phyloP scores from a whole-genome alignment of 306 rosid species.

The Lupinus albus region DNA sequence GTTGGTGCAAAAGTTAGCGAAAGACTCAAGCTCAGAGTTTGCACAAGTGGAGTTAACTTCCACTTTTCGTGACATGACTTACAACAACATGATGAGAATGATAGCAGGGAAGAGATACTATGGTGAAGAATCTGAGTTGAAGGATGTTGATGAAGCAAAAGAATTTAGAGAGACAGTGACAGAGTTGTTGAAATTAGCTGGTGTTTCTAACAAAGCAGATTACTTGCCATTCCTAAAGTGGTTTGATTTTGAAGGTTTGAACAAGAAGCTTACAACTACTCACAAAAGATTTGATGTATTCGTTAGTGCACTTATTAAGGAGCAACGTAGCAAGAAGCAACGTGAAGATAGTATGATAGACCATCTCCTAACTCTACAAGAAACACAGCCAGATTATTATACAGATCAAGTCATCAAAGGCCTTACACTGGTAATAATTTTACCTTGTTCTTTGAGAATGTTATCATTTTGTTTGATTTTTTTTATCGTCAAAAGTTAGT shows the following conservation, averaged over 20 bases:
- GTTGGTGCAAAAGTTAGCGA: not conserved
- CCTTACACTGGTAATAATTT: not conserved
- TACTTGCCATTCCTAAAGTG: not conserved
- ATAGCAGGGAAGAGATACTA: not conserved
- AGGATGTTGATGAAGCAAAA: not conserved
- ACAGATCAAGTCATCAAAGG: not conserved
- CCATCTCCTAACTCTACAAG: not conserved
- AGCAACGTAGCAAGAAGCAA: not conserved
- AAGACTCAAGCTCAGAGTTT: not conserved
- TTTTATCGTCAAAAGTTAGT: no score
- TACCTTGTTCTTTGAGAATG: no score
- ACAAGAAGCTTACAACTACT: not conserved
- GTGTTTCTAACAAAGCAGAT: not conserved
- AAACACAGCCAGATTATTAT: not conserved
- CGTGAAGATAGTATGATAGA: not conserved
- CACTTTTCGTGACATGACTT: not conserved
- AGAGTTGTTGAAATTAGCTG: not conserved
- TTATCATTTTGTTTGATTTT: not conserved
- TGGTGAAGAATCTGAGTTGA: not conserved
- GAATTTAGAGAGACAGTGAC: not conserved
- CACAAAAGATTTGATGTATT: not conserved
- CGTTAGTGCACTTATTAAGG: not conserved
- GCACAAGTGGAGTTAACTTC: not conserved
- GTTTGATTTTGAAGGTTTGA: not conserved
- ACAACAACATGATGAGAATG: not conserved